Percentiles rank a stretch among this genome's conserved stretches.
Conservation (phyloP, 2,329 filamentous ascomycete species). For the Monilinia laxa region DNA sequence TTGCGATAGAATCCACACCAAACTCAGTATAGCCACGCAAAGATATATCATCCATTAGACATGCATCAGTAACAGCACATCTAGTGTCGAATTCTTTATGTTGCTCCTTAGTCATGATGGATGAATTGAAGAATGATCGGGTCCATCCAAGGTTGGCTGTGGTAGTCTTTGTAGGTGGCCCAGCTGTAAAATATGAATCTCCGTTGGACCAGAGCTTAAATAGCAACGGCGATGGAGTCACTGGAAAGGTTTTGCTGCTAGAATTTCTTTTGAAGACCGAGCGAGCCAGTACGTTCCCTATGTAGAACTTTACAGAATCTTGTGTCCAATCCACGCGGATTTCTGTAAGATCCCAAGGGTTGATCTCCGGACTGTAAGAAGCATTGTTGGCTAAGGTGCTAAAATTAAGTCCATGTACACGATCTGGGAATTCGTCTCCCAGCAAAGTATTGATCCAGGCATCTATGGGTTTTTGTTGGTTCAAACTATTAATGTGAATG, state of each 20-base stretch:
- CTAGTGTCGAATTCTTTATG: slow-evolving; percentile 36
- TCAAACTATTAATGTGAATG: slow-evolving; percentile 48
- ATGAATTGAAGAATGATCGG: slow-evolving; percentile 51
- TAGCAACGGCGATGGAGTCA: slow-evolving; percentile 45
- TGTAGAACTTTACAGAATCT: slow-evolving; percentile 46
- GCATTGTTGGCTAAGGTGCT: slow-evolving; percentile 17
- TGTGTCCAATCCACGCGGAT: slow-evolving; percentile 49
- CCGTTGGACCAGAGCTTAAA: slow-evolving; percentile 50
- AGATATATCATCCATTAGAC: slow-evolving; percentile 34
- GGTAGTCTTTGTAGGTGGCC: slow-evolving; percentile 44
- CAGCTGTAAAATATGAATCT: slow-evolving; percentile 46
- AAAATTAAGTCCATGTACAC: slow-evolving; percentile 38
- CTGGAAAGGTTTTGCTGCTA: slow-evolving; percentile 38
- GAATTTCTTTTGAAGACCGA: slow-evolving; percentile 38
- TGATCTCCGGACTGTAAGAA: slow-evolving; percentile 9
- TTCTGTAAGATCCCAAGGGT: slow-evolving; percentile 43
- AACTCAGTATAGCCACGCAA: slow-evolving; percentile 26
- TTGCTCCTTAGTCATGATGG: slow-evolving; percentile 41
- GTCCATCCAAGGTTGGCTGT: slow-evolving; percentile 47
- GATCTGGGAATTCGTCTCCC: slow-evolving; percentile 43
- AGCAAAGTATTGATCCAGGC: slow-evolving; percentile 46
- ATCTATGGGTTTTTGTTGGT: slow-evolving; percentile 43
- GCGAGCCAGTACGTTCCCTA: slow-evolving; percentile 44
- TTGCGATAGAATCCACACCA: slow-evolving; percentile 20
- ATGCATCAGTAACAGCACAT: slow-evolving; percentile 41